Evolutionary conservation across 305 asterid species (phyloP).

Genomic region (Solanum hybrid): DNA sequence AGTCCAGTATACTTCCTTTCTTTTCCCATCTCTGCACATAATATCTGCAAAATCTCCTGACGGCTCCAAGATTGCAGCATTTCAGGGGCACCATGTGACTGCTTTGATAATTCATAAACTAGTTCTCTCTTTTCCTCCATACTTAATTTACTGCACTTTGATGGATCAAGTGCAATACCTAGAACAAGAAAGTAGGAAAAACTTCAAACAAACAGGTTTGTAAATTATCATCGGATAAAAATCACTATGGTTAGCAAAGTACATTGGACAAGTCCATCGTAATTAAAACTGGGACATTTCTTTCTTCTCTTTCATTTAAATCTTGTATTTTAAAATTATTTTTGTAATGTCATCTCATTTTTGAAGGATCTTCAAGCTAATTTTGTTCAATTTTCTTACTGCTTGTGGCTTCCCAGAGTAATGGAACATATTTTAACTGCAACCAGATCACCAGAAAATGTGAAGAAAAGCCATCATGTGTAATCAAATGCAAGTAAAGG

Average conservation of each 20-base stretch:
- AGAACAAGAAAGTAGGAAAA: conserved; percentile 15
- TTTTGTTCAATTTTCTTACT: background rate
- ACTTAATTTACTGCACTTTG: conserved; percentile 63
- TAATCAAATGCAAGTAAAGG: background rate
- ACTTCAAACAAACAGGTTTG: background rate
- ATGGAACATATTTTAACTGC: background rate
- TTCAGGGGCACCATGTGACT: conserved; percentile 64
- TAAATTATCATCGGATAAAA: background rate
- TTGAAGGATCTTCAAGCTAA: background rate
- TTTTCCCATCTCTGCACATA: conserved; percentile 89
- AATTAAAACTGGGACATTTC: background rate
- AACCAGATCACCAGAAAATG: background rate
- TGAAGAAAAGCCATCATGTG: background rate
- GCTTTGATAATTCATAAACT: conserved; percentile 62
- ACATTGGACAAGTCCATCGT: background rate
- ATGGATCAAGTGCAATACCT: conserved; percentile 57
- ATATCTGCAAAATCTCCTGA: conserved; percentile 79
- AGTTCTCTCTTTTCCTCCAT: conserved; percentile 69
- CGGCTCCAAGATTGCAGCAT: conserved; percentile 87
- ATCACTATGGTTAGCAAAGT: background rate
- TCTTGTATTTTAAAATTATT: background rate
- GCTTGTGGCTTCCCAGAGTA: background rate
- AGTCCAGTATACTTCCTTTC: conserved; percentile 91
- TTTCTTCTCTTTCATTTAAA: background rate
- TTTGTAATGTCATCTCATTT: background rate